These are phyloP conservation scores for Fusarium nodosum DNA, from an alignment of 2,329 filamentous ascomycete genomes.

Conservation along the genomic window DNA sequence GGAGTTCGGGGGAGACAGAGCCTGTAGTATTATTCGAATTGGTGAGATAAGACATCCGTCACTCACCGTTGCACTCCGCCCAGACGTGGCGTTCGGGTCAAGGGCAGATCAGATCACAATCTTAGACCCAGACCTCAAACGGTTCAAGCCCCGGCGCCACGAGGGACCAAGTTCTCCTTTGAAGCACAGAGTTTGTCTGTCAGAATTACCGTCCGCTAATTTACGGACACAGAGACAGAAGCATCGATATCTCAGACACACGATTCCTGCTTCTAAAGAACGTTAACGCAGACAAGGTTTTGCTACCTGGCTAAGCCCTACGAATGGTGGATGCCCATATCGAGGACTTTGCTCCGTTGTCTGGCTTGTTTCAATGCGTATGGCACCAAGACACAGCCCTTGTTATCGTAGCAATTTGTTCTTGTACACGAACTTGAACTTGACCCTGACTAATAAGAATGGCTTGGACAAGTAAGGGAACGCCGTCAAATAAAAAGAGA, in stretches of 20 bases:
- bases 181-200: constrained; percentile 18
- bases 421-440: constrained; percentile 12
- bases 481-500: background rate
- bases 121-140: constrained; percentile 40
- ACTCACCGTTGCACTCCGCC: constrained; percentile 41
- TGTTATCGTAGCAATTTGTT: constrained; percentile 19
- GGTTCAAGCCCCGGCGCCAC: constrained; percentile 42
- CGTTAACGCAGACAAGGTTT: constrained; percentile 14
- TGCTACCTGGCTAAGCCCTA: constrained; percentile 22
- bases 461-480: constrained; percentile 2
- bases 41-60: constrained; percentile 35
- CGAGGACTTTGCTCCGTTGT: background rate
- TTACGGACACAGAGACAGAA: constrained; percentile 9
- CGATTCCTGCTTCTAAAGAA: constrained; percentile 13
- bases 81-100: constrained; percentile 37
- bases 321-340: constrained; percentile 15
- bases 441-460: constrained; percentile 12
- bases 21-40: constrained; percentile 22
- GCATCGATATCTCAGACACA: constrained; percentile 16
- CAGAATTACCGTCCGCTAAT: constrained; percentile 8
- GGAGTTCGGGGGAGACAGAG: constrained; percentile 30
- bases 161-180: constrained; percentile 25
- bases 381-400: constrained; percentile 11
- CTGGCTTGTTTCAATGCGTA: background rate
- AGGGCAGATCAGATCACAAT: constrained; percentile 22